Conservation (phyloP, 805 yeast genomes). For the Saccharomycodes ludwigii region DNA sequence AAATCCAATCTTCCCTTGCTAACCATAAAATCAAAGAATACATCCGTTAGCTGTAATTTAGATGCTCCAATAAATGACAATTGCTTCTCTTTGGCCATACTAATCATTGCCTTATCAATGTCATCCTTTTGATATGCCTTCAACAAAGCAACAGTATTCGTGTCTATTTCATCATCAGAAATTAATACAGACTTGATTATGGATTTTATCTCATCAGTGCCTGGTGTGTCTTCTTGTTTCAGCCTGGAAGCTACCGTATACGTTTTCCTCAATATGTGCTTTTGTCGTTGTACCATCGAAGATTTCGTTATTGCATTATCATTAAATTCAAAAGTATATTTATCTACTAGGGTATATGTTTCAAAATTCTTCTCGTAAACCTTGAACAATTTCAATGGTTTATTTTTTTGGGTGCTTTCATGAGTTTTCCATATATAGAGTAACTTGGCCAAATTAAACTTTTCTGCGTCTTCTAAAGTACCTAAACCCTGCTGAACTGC, state of each 20-base stretch:
- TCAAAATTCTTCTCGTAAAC: slow-evolving; percentile 34
- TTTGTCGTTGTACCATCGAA: slow-evolving; percentile 65
- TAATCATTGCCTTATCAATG: slow-evolving; percentile 28
- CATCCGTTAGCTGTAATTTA: slow-evolving; percentile 19
- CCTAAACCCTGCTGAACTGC: slow-evolving; percentile 47
- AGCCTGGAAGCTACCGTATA: slow-evolving; percentile 28
- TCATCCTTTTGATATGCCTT: slow-evolving; percentile 40
- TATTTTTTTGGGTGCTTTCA: slow-evolving; percentile 23
- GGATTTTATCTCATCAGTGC: slow-evolving; percentile 20
- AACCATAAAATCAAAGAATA: slow-evolving; percentile 14
- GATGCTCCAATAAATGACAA: slow-evolving; percentile 38
- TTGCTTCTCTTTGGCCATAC: slow-evolving; percentile 40
- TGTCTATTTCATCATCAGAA: slow-evolving; percentile 17
- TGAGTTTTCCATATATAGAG: slow-evolving; percentile 54
- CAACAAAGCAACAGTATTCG: slow-evolving; percentile 19
- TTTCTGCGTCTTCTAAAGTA: slow-evolving; percentile 35
- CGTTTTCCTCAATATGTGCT: slow-evolving; percentile 31
- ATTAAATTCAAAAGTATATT: slow-evolving; percentile 15
- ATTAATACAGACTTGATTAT: slow-evolving; percentile 25
- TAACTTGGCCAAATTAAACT: slow-evolving; percentile 38
- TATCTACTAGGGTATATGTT: slow-evolving; percentile 31
- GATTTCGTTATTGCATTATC: slow-evolving; percentile 36
- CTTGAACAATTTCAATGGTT: slow-evolving; percentile 16
- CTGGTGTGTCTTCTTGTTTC: slow-evolving; percentile 14
- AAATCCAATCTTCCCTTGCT: slow-evolving; percentile 22